Evolutionary conservation across 2,329 filamentous ascomycete genomes (phyloP), one percentile per base, ranked within the genome.

Genomic region (Sporothrix dimorphospora): DNA sequence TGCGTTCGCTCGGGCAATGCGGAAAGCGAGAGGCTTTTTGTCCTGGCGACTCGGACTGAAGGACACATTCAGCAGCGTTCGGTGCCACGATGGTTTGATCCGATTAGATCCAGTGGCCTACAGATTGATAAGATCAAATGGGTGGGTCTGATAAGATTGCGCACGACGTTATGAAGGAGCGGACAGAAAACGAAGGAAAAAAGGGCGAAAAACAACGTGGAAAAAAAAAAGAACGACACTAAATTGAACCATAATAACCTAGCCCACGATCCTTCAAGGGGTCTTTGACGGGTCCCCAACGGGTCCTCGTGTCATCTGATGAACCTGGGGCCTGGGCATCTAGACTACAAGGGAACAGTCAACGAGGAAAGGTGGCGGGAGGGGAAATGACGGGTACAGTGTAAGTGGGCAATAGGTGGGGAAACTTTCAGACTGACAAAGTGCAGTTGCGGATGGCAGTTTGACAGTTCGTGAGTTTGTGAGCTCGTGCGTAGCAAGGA

Each of bases 101-200:
- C 49, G 61, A 66, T 66, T 47, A 66, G 61, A 66, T 66, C 59
- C 55, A 38, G 16, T 14, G 30, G 24, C 27, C 27, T 59, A 30
- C 30, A 59, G 51, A 55, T 55, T 59, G 55, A 59, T 59, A 59
- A 59, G 55, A 59, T 59, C 57, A 66, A 47, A n/a, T 19, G n/a
- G 9, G 61, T 66, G 61, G 61, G 16, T 66, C 40, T 66, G 40
- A 47, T 66, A 47, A 66, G 19, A 66, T 66, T 47, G 61, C n/a
- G 61, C n/a, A 16, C 4, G 8, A 14, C 40, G 40, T 9, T 3
- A 8, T 53, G 8, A 7, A 24, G 21, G 49, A 53, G 49, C 19
- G 16, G 12, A 53, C 49, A 14, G 49, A 9, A 53, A 21, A 16
- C 4, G 19, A 16, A 51, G 47, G 19, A 21, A 9, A 51, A 8